Evolutionary conservation across 73 alveolate genomes (phyloP).

Genomic region (Paramecium tetraurelia): DNA sequence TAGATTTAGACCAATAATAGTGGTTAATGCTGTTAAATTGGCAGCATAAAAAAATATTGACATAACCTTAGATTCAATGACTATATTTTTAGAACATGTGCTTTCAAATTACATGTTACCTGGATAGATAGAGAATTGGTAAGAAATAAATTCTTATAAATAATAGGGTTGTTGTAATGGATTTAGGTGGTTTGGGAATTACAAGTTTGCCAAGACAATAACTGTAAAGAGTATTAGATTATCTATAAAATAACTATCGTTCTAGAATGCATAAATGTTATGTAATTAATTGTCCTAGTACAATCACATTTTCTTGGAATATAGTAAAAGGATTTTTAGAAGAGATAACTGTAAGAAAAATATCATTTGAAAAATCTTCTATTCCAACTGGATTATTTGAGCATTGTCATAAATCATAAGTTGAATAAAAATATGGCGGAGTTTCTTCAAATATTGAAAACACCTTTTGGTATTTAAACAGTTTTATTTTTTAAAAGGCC

Average conservation of each 20-base stretch:
- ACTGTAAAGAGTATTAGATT: conserved; percentile 47
- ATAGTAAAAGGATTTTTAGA: conserved; percentile 64
- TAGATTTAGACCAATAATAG: conserved; percentile 64
- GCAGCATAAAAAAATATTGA: background rate
- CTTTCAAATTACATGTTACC: conserved; percentile 58
- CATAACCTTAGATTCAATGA: conserved; percentile 15
- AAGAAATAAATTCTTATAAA: background rate
- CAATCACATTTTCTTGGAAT: conserved; percentile 59
- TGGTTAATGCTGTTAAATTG: conserved; percentile 60
- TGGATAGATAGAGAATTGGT: conserved; percentile 54
- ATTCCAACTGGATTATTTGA: background rate
- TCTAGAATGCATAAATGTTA: conserved; percentile 66
- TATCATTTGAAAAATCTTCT: background rate
- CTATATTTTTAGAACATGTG: conserved; percentile 33
- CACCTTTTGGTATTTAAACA: background rate
- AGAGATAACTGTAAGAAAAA: conserved; percentile 56
- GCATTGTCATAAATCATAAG: background rate
- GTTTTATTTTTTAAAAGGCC: background rate
- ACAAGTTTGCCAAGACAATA: conserved; percentile 59
- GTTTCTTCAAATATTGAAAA: background rate
- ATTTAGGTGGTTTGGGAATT: conserved; percentile 59
- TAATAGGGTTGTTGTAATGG: conserved; percentile 61
- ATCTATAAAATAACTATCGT: conserved; percentile 59
- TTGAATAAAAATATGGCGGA: conserved; percentile 8
- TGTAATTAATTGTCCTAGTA: conserved; percentile 61